Evolutionary conservation across 805 yeast species (phyloP), one percentile per base, ranked within the genome.

Genomic region (Kockiozyma suomiensis): DNA sequence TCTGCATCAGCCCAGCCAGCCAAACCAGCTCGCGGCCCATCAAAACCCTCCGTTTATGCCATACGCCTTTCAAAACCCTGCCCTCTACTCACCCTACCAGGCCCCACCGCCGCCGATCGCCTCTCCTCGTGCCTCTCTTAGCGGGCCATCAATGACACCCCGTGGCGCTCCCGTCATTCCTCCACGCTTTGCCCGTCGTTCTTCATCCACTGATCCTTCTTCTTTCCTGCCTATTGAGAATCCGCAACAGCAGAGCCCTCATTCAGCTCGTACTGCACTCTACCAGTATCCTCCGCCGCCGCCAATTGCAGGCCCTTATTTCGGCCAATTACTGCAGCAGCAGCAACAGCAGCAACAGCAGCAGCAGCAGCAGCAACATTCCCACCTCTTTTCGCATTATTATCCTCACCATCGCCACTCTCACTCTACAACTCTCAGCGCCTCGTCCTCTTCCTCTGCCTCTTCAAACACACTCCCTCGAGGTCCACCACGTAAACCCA

Each of bases 401-500:
- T 54, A 49, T 26, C 58, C 41, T 21, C 58, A 56, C 23, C 50
- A 45, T 23, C 52, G 21, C 23, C 35, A 19, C n/a, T 19, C n/a
- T 3, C 56, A 45, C 43, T 33, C 37, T 15, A 12, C 49, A n/a
- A 6, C 50, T 12, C 15, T 25, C 41, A 21, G 47, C 15, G 23
- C 48, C n/a, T 30, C 43, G 6, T 17, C 56, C 21, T 28, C 55
- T 15, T 40, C 53, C 3, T 33, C 58, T 5, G 8, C 46, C 3
- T 37, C 58, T 6, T 13, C 45, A 15, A n/a, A 37, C 26, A 23
- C 62, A 1, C 57, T 61, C 8, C 71, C 71, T 2, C 64, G 74
- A 78, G 76, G 59, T 67, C 83, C 71, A 70, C 80, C 66, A 73
- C 76, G 68, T 74, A 82, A 47, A 49, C 76, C 77, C 1, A 74